Base-by-base conservation (phyloP, 257 asterid genomes). In the Cruciata laevipes region DNA sequence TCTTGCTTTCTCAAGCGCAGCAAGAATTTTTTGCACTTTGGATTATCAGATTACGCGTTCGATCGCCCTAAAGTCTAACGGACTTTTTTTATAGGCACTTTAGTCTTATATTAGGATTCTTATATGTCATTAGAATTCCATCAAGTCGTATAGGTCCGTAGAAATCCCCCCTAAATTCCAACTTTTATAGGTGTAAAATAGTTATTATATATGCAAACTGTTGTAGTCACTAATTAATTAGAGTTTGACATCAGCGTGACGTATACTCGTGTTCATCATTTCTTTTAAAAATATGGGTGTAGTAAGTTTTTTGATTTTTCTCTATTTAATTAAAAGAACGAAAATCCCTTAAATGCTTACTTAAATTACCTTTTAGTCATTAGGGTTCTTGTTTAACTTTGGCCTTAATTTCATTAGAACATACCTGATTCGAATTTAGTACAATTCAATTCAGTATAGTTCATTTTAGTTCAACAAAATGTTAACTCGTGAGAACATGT, bases 121-220 rank as follows among this genome's bases (percentile, higher is more conserved):
- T 27, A 12, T 27, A 12, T 44, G 7, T 24, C 27, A 14, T 25
- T 27, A 3, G 10, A 8, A 27, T 30, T 60, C 65, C 17, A 16
- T 60, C 8, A 12, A 60, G 40, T 60, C 42, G 25, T 60, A 18
- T 52, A 32, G 20, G 71, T 73, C 76, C 69, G 74, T 55, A 64
- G 37, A 38, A 21, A 31, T 30, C 55, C 8, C 55, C 55, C 57
- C 63, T 35, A 67, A 57, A 68, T 73, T 73, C 73, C 76, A 70
- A 73, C 67, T 60, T 65, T 71, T 65, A 6, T 12, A 20, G 17
- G 42, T 47, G 55, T 47, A 3, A 47, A 47, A 17, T 47, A 47
- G 16, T 47, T 47, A 47, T 16, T 0, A 47, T 16, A 3, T 47
- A 16, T 47, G 5, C 4, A 6, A 47, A 16, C 55, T 47, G 55